Conservation (phyloP, 306 rosid species). For the Hippophae tibetana region DNA sequence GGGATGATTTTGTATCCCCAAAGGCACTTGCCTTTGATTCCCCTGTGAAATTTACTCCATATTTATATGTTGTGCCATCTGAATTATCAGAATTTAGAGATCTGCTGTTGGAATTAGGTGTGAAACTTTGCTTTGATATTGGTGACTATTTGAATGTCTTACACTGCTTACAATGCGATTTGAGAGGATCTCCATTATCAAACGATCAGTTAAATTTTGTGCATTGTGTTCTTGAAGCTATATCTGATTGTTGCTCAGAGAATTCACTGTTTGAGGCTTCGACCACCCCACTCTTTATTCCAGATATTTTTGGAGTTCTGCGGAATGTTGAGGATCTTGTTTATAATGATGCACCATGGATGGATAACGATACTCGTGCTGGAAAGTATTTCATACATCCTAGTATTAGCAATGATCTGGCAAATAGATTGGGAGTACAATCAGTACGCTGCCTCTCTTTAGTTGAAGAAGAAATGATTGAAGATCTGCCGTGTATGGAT, state of each 20-base stretch:
- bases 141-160: constrained; percentile 61
- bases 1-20: constrained; percentile 86
- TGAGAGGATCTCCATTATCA: constrained; percentile 59
- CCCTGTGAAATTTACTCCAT: constrained; percentile 92
- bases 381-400: constrained; percentile 82
- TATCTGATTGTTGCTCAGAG: constrained; percentile 66
- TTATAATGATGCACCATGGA: constrained; percentile 97
- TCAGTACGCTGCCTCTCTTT: constrained; percentile 84
- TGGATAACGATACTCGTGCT: constrained; percentile 56
- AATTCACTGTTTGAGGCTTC: constrained; percentile 48
- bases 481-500: constrained; percentile 91
- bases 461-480: constrained; percentile 73
- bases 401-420: constrained; percentile 80
- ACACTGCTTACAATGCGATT: constrained; percentile 62
- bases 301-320: constrained; percentile 72
- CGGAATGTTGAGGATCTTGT: constrained; percentile 60
- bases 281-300: constrained; percentile 58
- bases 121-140: constrained; percentile 62
- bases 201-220: constrained; percentile 80
- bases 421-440: constrained; percentile 71
- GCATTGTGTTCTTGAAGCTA: constrained; percentile 76
- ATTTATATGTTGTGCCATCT: constrained; percentile 86
- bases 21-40: constrained; percentile 91
- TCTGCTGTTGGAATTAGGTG: constrained; percentile 70
- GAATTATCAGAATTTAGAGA: constrained; percentile 78